Conservation (phyloP, 2,329 filamentous ascomycete genomes). For the Ceratocystis destructans region DNA sequence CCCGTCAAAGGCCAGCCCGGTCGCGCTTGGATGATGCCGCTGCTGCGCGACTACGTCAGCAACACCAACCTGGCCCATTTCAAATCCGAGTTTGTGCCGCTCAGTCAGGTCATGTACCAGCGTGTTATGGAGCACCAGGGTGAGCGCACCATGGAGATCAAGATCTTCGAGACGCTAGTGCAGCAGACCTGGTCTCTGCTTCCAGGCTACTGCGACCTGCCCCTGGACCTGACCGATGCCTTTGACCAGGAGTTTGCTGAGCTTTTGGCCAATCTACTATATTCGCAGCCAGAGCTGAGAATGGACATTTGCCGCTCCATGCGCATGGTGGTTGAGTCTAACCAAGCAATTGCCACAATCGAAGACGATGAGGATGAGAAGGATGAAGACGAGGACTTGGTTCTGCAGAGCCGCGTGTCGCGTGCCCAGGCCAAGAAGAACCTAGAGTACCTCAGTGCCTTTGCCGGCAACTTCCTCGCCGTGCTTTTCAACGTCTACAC, state of each 20-base stretch:
- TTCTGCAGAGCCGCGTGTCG: slow-evolving; percentile 65
- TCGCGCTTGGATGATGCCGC: slow-evolving; percentile 85
- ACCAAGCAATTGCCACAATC: slow-evolving; percentile 62
- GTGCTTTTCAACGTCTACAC: slow-evolving; percentile 99
- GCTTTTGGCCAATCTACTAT: slow-evolving; percentile 78
- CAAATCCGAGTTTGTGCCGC: slow-evolving; percentile 67
- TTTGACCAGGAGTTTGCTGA: slow-evolving; percentile 88
- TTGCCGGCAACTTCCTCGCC: slow-evolving; percentile 78
- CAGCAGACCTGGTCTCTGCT: slow-evolving; percentile 91
- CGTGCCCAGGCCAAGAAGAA: slow-evolving; percentile 66
- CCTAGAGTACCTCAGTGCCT: slow-evolving; percentile 61
- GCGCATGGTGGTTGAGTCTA: slow-evolving; percentile 80
- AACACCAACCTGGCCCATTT: slow-evolving; percentile 84
- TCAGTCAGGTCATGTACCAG: slow-evolving; percentile 85
- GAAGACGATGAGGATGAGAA: slow-evolving; percentile 46
- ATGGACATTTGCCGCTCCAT: slow-evolving; percentile 77
- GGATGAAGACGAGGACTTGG: slow-evolving; percentile 54
- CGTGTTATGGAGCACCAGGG: slow-evolving; percentile 66
- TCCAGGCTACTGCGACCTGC: slow-evolving; percentile 88
- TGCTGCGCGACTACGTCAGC: slow-evolving; percentile 76
- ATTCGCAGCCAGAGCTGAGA: slow-evolving; percentile 77
- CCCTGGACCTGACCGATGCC: slow-evolving; percentile 58
- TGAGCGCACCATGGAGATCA: slow-evolving; percentile 89
- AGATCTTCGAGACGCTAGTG: slow-evolving; percentile 94
- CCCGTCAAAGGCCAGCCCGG: slow-evolving; percentile 66